Conservation (phyloP, 768 basidiomycete genomes). For the Pleurotus salmoneostramineus region DNA sequence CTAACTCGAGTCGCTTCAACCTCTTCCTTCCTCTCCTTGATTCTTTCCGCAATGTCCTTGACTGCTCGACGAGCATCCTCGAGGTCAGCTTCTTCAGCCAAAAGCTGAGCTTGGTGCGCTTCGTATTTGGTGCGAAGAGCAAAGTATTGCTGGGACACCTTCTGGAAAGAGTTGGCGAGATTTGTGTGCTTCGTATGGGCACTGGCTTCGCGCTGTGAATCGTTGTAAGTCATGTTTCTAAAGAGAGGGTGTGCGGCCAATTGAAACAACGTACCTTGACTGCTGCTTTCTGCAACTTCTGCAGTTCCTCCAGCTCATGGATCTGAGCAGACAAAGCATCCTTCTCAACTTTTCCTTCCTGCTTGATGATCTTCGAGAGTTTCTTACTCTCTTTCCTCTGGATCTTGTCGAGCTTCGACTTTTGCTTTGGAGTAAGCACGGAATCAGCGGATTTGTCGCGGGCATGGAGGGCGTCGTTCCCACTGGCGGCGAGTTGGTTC, state of each 20-base stretch:
- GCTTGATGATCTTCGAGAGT: slow-evolving; percentile 66
- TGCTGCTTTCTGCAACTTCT: slow-evolving; percentile 64
- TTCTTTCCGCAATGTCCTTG: neutral
- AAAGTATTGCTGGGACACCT: slow-evolving; percentile 56
- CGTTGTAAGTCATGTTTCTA: slow-evolving; percentile 2
- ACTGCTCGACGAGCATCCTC: slow-evolving; percentile 47
- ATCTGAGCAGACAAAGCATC: slow-evolving; percentile 56
- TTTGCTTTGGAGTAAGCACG: slow-evolving; percentile 1
- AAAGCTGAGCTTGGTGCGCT: slow-evolving; percentile 42
- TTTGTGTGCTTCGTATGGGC: slow-evolving; percentile 51
- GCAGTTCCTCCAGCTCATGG: slow-evolving; percentile 62
- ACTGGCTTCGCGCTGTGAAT: slow-evolving; percentile 49
- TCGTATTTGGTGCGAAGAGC: slow-evolving; percentile 61
- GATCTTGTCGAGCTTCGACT: neutral
- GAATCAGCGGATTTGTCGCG: slow-evolving; percentile 1
- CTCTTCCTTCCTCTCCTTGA: slow-evolving; percentile 64
- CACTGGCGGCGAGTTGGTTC: neutral
- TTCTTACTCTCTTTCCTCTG: slow-evolving; percentile 46
- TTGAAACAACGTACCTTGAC: slow-evolving; percentile 39
- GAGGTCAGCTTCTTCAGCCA: slow-evolving; percentile 41
- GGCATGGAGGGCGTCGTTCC: neutral
- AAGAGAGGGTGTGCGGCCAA: neutral
- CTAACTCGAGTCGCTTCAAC: slow-evolving; percentile 62
- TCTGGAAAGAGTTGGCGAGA: slow-evolving; percentile 54
- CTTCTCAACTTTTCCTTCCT: slow-evolving; percentile 67